Percentiles rank a stretch among this genome's conserved stretches.
Evolutionary conservation across 495 filamentous ascomycete genomes (phyloP).

Genomic region (Schizothecium vesticola): DNA sequence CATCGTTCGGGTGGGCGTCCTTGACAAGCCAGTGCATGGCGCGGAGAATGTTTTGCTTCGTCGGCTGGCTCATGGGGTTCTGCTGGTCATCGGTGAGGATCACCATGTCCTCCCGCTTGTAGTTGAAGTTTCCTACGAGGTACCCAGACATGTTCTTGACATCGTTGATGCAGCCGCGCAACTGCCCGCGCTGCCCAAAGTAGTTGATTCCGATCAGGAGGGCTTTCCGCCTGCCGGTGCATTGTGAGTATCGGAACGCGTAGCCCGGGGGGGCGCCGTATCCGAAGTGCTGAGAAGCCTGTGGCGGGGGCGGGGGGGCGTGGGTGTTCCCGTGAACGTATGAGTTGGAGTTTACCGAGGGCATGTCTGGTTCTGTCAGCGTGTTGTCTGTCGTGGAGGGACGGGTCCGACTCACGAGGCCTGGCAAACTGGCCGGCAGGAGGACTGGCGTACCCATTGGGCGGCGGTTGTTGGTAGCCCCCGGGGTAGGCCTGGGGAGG

Average conservation of each 20-base stretch:
- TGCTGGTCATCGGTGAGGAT: slow-evolving; percentile 96
- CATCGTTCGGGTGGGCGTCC: slow-evolving; percentile 89
- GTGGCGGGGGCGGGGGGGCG: slow-evolving; percentile 56
- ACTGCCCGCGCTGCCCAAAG: slow-evolving; percentile 85
- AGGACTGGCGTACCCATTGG: slow-evolving; percentile 38
- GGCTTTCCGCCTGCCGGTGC: slow-evolving; percentile 86
- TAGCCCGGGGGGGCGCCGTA: slow-evolving; percentile 73
- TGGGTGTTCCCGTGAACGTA: slow-evolving; percentile 48
- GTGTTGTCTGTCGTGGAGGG: not conserved
- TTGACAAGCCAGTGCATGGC: slow-evolving; percentile 99
- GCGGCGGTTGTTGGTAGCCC: slow-evolving; percentile 28
- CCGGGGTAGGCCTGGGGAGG: slow-evolving; percentile 3
- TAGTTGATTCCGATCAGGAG: slow-evolving; percentile 97
- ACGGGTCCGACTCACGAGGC: slow-evolving; percentile 31
- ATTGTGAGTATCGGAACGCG: slow-evolving; percentile 85
- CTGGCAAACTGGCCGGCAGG: slow-evolving; percentile 35
- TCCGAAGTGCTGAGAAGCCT: slow-evolving; percentile 62
- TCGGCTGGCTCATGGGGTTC: slow-evolving; percentile 94
- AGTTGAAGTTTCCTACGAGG: slow-evolving; percentile 84
- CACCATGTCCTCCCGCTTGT: slow-evolving; percentile 96
- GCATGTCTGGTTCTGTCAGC: slow-evolving; percentile 33
- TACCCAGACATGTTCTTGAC: slow-evolving; percentile 96
- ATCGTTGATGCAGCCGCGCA: slow-evolving; percentile 96
- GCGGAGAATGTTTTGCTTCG: slow-evolving; percentile 89
- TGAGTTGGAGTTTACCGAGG: slow-evolving; percentile 45